Evolutionary conservation across 1,284 basidiomycete species (phyloP).

Genomic region (Sphaerobolus stellatus): DNA sequence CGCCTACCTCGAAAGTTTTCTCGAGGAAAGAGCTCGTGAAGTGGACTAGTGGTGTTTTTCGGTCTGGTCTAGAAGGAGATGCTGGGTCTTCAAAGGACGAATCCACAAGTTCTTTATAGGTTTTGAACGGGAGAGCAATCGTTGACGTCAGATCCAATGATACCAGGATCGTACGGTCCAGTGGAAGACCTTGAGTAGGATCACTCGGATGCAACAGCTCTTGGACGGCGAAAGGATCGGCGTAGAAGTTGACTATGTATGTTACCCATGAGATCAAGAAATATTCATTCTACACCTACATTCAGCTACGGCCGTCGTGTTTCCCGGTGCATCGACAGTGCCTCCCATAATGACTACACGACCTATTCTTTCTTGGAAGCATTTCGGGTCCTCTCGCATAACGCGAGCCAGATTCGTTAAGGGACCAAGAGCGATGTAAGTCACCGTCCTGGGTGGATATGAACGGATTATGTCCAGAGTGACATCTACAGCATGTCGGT

Average conservation of each 20-base stretch:
- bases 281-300: slow-evolving; percentile 42
- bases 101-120: slow-evolving; percentile 58
- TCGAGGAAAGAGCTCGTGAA: slow-evolving; percentile 82
- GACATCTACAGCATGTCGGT: slow-evolving; percentile 58
- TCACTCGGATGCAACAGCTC: slow-evolving; percentile 51
- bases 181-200: slow-evolving; percentile 46
- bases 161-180: slow-evolving; percentile 67
- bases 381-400: slow-evolving; percentile 55
- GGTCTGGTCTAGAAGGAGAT: slow-evolving; percentile 43
- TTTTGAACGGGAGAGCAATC: slow-evolving; percentile 74
- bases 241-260: slow-evolving; percentile 84
- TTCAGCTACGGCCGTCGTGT: slow-evolving; percentile 81
- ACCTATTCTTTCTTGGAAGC: slow-evolving; percentile 61
- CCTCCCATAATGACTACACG: slow-evolving; percentile 93
- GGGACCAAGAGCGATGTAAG: slow-evolving; percentile 86
- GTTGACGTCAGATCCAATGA: slow-evolving; percentile 81
- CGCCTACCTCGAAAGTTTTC: slow-evolving; percentile 54
- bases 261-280: not conserved
- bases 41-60: slow-evolving; percentile 58
- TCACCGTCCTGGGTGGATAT: slow-evolving; percentile 63
- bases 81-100: slow-evolving; percentile 48
- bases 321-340: slow-evolving; percentile 91
- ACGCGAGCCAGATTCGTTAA: slow-evolving; percentile 82
- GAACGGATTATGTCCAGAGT: slow-evolving; percentile 65
- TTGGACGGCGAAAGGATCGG: slow-evolving; percentile 85